phyloP scores from a whole-genome alignment of 805 yeast genomes.

The Sugiyamaella chiloensis region DNA sequence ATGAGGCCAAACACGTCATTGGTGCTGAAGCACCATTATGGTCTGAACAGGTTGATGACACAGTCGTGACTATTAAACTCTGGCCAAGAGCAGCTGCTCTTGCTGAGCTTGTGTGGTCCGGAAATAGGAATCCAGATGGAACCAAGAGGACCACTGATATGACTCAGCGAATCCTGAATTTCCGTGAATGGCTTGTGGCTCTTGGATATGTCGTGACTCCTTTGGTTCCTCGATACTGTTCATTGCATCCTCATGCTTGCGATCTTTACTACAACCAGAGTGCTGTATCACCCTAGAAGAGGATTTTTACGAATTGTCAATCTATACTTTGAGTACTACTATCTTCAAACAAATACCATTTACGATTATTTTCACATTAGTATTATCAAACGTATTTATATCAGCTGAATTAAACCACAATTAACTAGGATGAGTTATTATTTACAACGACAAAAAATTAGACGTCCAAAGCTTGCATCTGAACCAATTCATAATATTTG shows the following conservation, averaged over 20 bases:
- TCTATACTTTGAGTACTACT: too few species aligned
- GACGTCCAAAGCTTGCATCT: slow-evolving; percentile 35
- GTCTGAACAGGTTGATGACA: slow-evolving; percentile 39
- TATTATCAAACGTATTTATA: too few species aligned
- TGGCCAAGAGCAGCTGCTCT: slow-evolving; percentile 45
- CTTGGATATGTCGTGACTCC: slow-evolving; percentile 37
- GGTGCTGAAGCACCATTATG: slow-evolving; percentile 43
- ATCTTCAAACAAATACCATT: too few species aligned
- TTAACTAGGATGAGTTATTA: background rate
- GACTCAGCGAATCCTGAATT: slow-evolving; percentile 39
- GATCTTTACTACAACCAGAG: slow-evolving; percentile 28
- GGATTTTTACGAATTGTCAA: too few species aligned
- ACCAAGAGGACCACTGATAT: slow-evolving; percentile 31
- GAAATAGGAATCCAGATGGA: slow-evolving; percentile 36
- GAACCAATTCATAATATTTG: slow-evolving; percentile 39
- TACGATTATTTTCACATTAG: too few species aligned
- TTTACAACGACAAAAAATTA: background rate
- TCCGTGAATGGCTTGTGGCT: slow-evolving; percentile 40
- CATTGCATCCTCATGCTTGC: slow-evolving; percentile 40
- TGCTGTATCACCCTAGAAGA: slow-evolving; percentile 8
- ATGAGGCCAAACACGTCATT: slow-evolving; percentile 33
- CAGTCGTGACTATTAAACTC: slow-evolving; percentile 32
- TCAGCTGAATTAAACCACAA: background rate
- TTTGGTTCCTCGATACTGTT: slow-evolving; percentile 39
- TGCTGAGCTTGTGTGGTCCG: slow-evolving; percentile 43